Evolutionary conservation across 2,329 filamentous ascomycete species (phyloP).

Genomic region (Exophiala dermatitidis): DNA sequence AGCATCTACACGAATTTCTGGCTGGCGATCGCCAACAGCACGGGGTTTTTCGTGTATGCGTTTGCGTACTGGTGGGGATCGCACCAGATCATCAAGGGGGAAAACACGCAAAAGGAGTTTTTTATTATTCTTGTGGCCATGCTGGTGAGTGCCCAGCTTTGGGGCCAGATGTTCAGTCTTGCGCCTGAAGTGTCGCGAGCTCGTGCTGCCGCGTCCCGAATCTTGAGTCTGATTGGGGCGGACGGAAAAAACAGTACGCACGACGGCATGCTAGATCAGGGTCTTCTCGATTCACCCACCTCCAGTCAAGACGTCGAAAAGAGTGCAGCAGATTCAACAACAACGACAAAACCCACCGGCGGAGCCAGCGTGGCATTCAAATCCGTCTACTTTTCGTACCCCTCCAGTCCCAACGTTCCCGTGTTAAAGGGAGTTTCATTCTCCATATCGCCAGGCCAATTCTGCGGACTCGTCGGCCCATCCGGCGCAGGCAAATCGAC

Average conservation of each 20-base stretch:
- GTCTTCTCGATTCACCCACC: background rate
- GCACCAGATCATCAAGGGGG: slow-evolving; percentile 55
- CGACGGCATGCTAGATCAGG: background rate
- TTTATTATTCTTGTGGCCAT: slow-evolving; percentile 40
- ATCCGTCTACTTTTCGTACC: slow-evolving; percentile 79
- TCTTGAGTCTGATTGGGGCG: slow-evolving; percentile 56
- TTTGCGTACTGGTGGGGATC: slow-evolving; percentile 69
- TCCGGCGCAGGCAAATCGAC: slow-evolving; percentile 91
- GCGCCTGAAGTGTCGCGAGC: slow-evolving; percentile 67
- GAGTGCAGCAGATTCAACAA: slow-evolving; percentile 14
- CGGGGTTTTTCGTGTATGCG: slow-evolving; percentile 31
- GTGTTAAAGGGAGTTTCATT: slow-evolving; percentile 72
- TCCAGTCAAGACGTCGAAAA: slow-evolving; percentile 28
- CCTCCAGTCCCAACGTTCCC: slow-evolving; percentile 58
- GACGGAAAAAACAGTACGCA: slow-evolving; percentile 55
- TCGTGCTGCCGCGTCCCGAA: slow-evolving; percentile 67
- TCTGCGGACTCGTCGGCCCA: slow-evolving; percentile 70
- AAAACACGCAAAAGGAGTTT: slow-evolving; percentile 69
- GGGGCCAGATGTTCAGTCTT: slow-evolving; percentile 32
- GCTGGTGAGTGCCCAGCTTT: slow-evolving; percentile 33
- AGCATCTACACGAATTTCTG: slow-evolving; percentile 43
- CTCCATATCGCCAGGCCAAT: slow-evolving; percentile 28
- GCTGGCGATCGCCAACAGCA: slow-evolving; percentile 40
- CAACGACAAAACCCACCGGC: slow-evolving; percentile 8
- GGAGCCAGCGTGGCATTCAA: background rate